phyloP scores from a whole-genome alignment of 1,139 yeast species.

The Suhomyces maxii region DNA sequence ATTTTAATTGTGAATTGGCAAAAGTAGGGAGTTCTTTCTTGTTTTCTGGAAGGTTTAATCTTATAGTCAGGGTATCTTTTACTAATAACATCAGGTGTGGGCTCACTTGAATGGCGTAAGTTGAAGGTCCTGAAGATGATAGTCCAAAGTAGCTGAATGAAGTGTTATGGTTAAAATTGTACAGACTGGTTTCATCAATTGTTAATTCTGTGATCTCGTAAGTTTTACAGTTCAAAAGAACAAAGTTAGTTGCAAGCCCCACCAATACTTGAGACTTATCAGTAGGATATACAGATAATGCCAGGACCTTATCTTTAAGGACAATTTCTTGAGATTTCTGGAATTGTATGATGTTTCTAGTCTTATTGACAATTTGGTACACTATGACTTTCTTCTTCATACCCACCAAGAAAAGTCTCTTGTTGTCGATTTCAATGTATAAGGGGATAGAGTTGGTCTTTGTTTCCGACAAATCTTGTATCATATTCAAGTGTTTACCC shows the following conservation, averaged over 20 bases:
- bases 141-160: conserved; percentile 27
- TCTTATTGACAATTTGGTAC: conserved; percentile 28
- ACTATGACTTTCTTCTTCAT: conserved; percentile 33
- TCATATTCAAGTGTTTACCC: conserved; percentile 36
- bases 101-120: conserved; percentile 22
- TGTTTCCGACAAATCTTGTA: conserved; percentile 32
- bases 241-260: conserved; percentile 29
- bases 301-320: conserved; percentile 33
- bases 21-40: conserved; percentile 10
- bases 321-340: conserved; percentile 25
- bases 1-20: conserved; percentile 23
- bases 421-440: conserved; percentile 18
- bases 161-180: conserved; percentile 18
- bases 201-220: conserved; percentile 18
- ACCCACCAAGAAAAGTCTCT: conserved; percentile 29
- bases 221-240: conserved; percentile 25
- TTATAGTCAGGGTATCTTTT: conserved; percentile 18
- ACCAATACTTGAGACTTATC: conserved; percentile 21
- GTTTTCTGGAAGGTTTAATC: conserved; percentile 14
- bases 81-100: conserved; percentile 24
- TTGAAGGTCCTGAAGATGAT: conserved; percentile 18
- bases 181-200: conserved; percentile 15
- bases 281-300: conserved; percentile 16
- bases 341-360: conserved; percentile 34
- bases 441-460: conserved; percentile 18